A percentile compares a stretch with the other conserved stretches of the same genome.
Conservation (phyloP, 2,329 filamentous ascomycete species). For the Arthrobotrys megalospora region DNA sequence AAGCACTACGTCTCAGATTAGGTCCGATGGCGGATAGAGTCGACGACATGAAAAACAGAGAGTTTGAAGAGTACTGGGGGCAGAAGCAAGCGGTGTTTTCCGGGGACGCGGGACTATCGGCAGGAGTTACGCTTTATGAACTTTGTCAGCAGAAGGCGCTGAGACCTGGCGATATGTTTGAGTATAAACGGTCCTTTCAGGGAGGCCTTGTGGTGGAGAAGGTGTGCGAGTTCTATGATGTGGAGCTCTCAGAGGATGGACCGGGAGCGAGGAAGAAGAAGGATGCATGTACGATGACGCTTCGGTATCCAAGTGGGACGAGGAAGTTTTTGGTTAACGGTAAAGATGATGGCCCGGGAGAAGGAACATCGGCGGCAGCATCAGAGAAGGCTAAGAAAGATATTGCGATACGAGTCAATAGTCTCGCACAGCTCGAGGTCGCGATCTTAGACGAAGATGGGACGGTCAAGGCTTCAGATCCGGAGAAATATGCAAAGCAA, state of each 20-base stretch:
- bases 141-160: slow-evolving; percentile 52
- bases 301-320: slow-evolving; percentile 38
- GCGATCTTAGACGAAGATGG: slow-evolving; percentile 56
- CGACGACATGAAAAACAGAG: slow-evolving; percentile 57
- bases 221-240: slow-evolving; percentile 32
- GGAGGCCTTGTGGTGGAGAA: slow-evolving; percentile 46
- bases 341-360: slow-evolving; percentile 13
- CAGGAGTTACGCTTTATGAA: slow-evolving; percentile 54
- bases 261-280: slow-evolving; percentile 42
- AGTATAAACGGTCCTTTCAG: slow-evolving; percentile 52
- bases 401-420: slow-evolving; percentile 42
- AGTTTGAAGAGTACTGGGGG: slow-evolving; percentile 60
- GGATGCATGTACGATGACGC: slow-evolving; percentile 50
- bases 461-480: slow-evolving; percentile 50
- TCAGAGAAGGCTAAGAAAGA: slow-evolving; percentile 14
- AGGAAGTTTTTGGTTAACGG: slow-evolving; percentile 35
- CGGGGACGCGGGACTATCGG: slow-evolving; percentile 48
- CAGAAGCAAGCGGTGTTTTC: slow-evolving; percentile 58
- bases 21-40: slow-evolving; percentile 45
- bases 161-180: slow-evolving; percentile 48
- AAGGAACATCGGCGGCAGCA: slow-evolving; percentile 8
- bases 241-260: slow-evolving; percentile 30
- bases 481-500: slow-evolving; percentile 52
- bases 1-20: slow-evolving; percentile 39
- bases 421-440: slow-evolving; percentile 51